These are phyloP conservation scores for Monosporascus cannonballus DNA, from an alignment of 2,329 filamentous ascomycete species.

Conservation along the genomic window DNA sequence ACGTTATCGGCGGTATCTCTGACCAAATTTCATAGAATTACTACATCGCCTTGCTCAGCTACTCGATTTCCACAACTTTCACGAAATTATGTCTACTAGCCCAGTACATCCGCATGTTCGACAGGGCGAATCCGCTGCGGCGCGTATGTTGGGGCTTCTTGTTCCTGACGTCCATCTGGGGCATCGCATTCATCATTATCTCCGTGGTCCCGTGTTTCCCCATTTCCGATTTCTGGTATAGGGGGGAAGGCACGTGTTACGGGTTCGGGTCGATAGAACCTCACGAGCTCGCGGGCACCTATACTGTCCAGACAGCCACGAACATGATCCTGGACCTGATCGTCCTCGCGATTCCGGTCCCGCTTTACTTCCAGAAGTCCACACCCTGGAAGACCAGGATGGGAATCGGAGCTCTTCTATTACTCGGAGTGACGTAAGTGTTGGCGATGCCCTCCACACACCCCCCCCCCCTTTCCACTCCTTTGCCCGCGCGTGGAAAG, in stretches of 20 bases:
- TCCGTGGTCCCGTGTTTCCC: constrained; percentile 27
- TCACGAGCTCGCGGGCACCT: constrained; percentile 20
- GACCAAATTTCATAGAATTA: constrained; percentile 17
- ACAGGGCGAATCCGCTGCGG: constrained; percentile 11
- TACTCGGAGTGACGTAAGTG: constrained; percentile 27
- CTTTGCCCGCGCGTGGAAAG: too few species aligned
- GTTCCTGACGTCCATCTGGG: constrained; percentile 22
- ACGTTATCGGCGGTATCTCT: background rate
- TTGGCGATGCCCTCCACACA: too few species aligned
- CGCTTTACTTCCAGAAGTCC: constrained; percentile 21
- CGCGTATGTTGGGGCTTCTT: constrained; percentile 19
- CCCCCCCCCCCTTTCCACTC: too few species aligned
- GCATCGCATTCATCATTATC: constrained; percentile 21
- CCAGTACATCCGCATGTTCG: constrained; percentile 32
- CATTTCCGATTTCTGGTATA: constrained; percentile 25
- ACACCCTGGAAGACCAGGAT: constrained; percentile 23
- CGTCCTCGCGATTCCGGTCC: constrained; percentile 25
- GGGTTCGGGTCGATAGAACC: constrained; percentile 24
- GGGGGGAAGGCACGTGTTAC: constrained; percentile 17
- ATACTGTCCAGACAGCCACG: constrained; percentile 21
- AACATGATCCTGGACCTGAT: constrained; percentile 27
- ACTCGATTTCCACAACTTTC: constrained; percentile 26
- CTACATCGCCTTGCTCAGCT: constrained; percentile 27
- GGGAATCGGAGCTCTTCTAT: constrained; percentile 23
- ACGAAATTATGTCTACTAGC: constrained; percentile 31